Percentiles rank a stretch among this genome's conserved stretches.
Evolutionary conservation across 2,329 filamentous ascomycete genomes (phyloP).

Genomic region (Sclerotinia nivalis): DNA sequence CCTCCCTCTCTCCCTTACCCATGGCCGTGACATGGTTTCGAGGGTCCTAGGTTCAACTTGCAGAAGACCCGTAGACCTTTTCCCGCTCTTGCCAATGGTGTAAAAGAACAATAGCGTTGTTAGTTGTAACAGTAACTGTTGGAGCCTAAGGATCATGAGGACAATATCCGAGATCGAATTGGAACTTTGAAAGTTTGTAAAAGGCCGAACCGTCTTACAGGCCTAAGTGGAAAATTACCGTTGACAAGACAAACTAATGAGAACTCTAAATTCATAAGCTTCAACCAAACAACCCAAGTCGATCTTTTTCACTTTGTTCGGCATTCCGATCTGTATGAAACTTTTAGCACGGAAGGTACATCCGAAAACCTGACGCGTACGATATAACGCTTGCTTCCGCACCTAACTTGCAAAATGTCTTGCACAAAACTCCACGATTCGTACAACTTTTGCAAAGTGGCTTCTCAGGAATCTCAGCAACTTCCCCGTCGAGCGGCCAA

Average conservation of each 20-base stretch:
- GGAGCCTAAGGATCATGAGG: not conserved
- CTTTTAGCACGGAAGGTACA: slow-evolving; percentile 11
- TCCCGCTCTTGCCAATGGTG: not conserved
- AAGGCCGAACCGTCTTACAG: not conserved
- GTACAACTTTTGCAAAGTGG: slow-evolving; percentile 13
- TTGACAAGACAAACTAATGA: slow-evolving; percentile 9
- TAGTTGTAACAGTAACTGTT: not conserved
- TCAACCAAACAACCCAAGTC: not conserved
- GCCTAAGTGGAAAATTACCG: not conserved
- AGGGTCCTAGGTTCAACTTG: not conserved
- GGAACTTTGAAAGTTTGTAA: not conserved
- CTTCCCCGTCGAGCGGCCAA: not conserved
- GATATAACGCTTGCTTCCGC: slow-evolving; percentile 10
- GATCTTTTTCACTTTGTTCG: slow-evolving; percentile 1
- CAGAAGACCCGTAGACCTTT: slow-evolving; percentile 15
- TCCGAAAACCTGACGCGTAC: slow-evolving; percentile 12
- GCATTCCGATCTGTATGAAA: not conserved
- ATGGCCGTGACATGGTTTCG: not conserved
- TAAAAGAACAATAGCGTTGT: not conserved
- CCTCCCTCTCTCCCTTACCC: slow-evolving; percentile 11
- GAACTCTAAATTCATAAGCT: slow-evolving; percentile 12
- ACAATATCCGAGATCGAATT: not conserved
- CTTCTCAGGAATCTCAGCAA: slow-evolving; percentile 4
- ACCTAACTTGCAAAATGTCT: slow-evolving; percentile 12
- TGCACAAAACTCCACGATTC: slow-evolving; percentile 17